Conservation (phyloP, 192 early-diverging fungal genomes). For the Coemansia sp. region DNA sequence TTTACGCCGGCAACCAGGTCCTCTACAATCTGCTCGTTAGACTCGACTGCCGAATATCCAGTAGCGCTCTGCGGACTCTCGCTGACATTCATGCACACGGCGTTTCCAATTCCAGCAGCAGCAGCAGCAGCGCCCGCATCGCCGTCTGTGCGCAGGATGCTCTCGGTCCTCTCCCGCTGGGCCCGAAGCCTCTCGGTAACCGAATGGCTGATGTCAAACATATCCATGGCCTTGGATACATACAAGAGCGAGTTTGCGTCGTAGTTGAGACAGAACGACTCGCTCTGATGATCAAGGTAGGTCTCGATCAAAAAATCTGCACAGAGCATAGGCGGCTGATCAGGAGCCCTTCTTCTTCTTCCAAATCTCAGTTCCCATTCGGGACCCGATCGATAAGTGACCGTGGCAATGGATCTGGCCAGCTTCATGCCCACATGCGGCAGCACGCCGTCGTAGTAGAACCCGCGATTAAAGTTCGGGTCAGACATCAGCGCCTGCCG, state of each 20-base stretch:
- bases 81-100: slow-evolving; percentile 25
- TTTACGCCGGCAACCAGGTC: slow-evolving; percentile 73
- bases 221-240: slow-evolving; percentile 96
- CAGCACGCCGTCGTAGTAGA: slow-evolving; percentile 82
- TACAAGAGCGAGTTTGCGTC: slow-evolving; percentile 92
- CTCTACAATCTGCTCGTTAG: slow-evolving; percentile 38
- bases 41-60: slow-evolving; percentile 25
- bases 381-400: slow-evolving; percentile 92
- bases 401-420: slow-evolving; percentile 89
- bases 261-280: slow-evolving; percentile 88
- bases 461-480: slow-evolving; percentile 92
- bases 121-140: neutral
- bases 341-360: slow-evolving; percentile 69
- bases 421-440: slow-evolving; percentile 97
- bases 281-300: slow-evolving; percentile 95
- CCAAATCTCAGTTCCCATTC: slow-evolving; percentile 98
- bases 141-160: neutral
- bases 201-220: slow-evolving; percentile 89
- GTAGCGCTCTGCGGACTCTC: slow-evolving; percentile 21
- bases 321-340: slow-evolving; percentile 74
- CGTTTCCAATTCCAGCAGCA: too few species aligned
- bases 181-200: slow-evolving; percentile 36
- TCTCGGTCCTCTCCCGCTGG: slow-evolving; percentile 37
- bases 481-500: slow-evolving; percentile 88
- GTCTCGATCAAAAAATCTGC: slow-evolving; percentile 95